These are phyloP conservation scores for Volvariella surrecta DNA, from an alignment of 1,284 basidiomycete species.

Conservation along the genomic window DNA sequence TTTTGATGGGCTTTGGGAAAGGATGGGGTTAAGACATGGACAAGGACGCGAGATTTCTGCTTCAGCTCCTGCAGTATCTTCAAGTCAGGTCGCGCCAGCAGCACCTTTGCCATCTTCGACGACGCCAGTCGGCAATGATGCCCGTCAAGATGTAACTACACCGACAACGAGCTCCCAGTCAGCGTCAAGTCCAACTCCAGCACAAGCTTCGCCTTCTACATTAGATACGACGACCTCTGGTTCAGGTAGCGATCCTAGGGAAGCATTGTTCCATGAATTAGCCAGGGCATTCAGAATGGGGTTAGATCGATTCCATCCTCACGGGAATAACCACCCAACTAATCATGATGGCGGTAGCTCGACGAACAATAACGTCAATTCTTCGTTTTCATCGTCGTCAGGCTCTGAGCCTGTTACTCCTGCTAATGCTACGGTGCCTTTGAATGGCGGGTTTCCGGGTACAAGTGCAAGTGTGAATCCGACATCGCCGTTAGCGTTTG, in stretches of 20 bases:
- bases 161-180: too few species aligned
- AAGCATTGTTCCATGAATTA: slow-evolving; percentile 67
- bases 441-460: not conserved
- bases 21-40: slow-evolving; percentile 24
- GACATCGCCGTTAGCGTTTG: too few species aligned
- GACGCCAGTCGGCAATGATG: too few species aligned
- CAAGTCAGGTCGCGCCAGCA: not conserved
- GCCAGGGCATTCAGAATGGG: slow-evolving; percentile 67
- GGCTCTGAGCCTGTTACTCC: slow-evolving; percentile 11
- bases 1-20: slow-evolving; percentile 58
- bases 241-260: slow-evolving; percentile 37
- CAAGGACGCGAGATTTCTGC: too few species aligned
- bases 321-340: slow-evolving; percentile 1
- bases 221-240: not conserved
- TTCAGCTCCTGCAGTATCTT: not conserved
- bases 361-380: too few species aligned
- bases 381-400: slow-evolving; percentile 7
- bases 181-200: not conserved
- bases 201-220: slow-evolving; percentile 11
- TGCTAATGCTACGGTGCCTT: slow-evolving; percentile 3
- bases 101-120: not conserved
- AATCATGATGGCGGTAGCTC: slow-evolving; percentile 1
- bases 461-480: slow-evolving; percentile 5
- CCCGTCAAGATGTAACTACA: too few species aligned
- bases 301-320: slow-evolving; percentile 34